A percentile compares a stretch with the other conserved stretches of the same genome.
phyloP scores from a whole-genome alignment of 2,329 filamentous ascomycete genomes.

The Trichophyton verrucosum region DNA sequence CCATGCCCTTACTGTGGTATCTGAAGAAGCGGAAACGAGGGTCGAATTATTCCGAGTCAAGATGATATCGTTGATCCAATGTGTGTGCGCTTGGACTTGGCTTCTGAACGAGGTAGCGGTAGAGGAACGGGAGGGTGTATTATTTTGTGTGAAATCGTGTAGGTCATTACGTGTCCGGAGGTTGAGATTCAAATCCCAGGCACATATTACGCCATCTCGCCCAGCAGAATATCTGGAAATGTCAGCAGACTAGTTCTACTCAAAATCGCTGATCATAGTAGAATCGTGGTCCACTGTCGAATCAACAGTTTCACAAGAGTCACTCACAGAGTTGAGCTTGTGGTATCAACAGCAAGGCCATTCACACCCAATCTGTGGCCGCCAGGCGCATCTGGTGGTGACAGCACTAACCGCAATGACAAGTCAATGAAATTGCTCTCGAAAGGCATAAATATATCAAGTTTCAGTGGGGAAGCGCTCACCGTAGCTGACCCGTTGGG shows the following conservation, averaged over 20 bases:
- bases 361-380: conserved; percentile 92
- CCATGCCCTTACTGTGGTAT: conserved; percentile 88
- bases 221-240: conserved; percentile 74
- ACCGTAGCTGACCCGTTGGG: conserved; percentile 62
- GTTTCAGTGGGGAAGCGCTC: conserved; percentile 19
- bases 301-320: background rate
- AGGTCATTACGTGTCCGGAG: conserved; percentile 29
- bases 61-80: conserved; percentile 91
- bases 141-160: conserved; percentile 23
- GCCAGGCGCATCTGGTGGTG: conserved; percentile 59
- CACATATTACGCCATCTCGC: conserved; percentile 87
- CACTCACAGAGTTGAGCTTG: conserved; percentile 67
- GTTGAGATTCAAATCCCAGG: conserved; percentile 78
- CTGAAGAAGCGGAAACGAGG: conserved; percentile 82
- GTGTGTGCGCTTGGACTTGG: conserved; percentile 71
- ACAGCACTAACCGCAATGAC: conserved; percentile 45
- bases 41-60: conserved; percentile 66
- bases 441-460: background rate
- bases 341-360: conserved; percentile 74
- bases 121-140: conserved; percentile 16
- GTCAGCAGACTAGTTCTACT: conserved; percentile 16
- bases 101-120: conserved; percentile 43
- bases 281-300: background rate
- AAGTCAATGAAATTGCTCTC: background rate
- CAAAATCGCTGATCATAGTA: background rate